phyloP scores from a whole-genome alignment of 106 monocot species.

The Hemerocallis citrina region DNA sequence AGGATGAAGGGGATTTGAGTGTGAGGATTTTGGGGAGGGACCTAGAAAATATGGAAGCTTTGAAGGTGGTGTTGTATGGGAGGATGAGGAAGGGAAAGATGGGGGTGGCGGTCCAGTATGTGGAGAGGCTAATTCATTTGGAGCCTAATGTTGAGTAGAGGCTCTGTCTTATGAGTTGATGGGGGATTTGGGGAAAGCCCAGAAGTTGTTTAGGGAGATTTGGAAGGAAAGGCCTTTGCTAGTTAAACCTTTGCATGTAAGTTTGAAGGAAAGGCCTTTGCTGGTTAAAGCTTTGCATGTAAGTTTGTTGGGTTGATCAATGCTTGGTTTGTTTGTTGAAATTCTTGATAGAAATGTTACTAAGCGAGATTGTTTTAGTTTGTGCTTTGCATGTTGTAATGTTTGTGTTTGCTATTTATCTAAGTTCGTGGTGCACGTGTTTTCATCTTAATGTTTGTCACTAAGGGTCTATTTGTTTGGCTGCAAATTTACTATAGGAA shows the following conservation, averaged over 20 bases:
- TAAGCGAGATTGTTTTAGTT: no score
- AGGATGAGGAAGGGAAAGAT: constrained; percentile 57
- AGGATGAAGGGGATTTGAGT: constrained; percentile 34
- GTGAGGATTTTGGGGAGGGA: constrained; percentile 39
- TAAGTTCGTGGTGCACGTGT: no score
- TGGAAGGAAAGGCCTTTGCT: constrained; percentile 66
- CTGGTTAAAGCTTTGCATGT: no score
- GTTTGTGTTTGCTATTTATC: no score
- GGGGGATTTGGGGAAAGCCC: constrained; percentile 61
- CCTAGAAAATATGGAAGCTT: constrained; percentile 42
- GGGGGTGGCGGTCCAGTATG: constrained; percentile 38
- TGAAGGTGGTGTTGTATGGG: constrained; percentile 67
- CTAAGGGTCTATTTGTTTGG: no score
- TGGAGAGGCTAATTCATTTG: constrained; percentile 52
- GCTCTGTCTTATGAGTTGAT: constrained; percentile 66
- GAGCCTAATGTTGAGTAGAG: constrained; percentile 85
- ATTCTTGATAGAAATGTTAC: no score
- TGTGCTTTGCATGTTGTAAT: no score
- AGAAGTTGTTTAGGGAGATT: constrained; percentile 58
- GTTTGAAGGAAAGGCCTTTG: no score
- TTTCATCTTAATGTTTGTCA: no score
- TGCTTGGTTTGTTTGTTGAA: no score
- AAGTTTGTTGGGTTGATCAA: no score
- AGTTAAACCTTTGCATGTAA: constrained; percentile 73
- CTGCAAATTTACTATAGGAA: no score